A percentile compares a stretch with the other conserved stretches of the same genome.
Conservation (phyloP, 2,329 filamentous ascomycete species). For the Aspergillus tanneri region DNA sequence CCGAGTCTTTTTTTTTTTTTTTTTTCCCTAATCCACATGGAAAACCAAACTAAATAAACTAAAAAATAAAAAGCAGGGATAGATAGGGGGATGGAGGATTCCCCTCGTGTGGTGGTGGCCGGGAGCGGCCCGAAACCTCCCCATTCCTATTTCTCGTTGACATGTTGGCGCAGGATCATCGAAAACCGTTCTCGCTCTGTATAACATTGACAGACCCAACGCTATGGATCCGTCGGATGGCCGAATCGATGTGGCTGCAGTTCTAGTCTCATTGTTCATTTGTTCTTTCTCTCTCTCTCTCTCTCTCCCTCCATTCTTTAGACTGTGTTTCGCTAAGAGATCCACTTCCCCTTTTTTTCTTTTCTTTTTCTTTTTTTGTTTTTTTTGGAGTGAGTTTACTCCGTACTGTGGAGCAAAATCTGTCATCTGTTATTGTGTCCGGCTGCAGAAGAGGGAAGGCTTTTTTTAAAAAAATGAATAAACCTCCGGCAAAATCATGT, state of each 20-base stretch:
- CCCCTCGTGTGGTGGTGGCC: slow-evolving; percentile 9
- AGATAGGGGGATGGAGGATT: slow-evolving; percentile 1
- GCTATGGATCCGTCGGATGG: slow-evolving; percentile 18
- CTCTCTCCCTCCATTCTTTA: neutral
- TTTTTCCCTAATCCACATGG: too few relatives aligned
- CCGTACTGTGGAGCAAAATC: too few relatives aligned
- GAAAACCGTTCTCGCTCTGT: too few relatives aligned
- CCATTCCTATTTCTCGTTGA: slow-evolving; percentile 8
- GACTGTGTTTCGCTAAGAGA: neutral
- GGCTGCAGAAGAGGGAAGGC: neutral
- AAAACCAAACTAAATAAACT: neutral
- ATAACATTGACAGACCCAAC: slow-evolving; percentile 16
- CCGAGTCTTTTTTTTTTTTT: neutral
- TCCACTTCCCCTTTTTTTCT: neutral
- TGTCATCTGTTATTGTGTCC: too few relatives aligned
- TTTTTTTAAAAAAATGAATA: neutral
- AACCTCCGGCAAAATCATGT: neutral
- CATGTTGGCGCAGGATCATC: slow-evolving; percentile 14
- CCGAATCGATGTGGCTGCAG: slow-evolving; percentile 17
- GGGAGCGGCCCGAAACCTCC: slow-evolving; percentile 23
- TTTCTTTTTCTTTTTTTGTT: slow-evolving; percentile 5
- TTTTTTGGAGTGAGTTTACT: too few relatives aligned
- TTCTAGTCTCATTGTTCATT: slow-evolving; percentile 15
- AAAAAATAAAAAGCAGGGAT: neutral
- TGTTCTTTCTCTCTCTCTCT: slow-evolving; percentile 7